Evolutionary conservation across 169 alveolate genomes (phyloP).

Genomic region (Plasmodium cynomolgi): DNA sequence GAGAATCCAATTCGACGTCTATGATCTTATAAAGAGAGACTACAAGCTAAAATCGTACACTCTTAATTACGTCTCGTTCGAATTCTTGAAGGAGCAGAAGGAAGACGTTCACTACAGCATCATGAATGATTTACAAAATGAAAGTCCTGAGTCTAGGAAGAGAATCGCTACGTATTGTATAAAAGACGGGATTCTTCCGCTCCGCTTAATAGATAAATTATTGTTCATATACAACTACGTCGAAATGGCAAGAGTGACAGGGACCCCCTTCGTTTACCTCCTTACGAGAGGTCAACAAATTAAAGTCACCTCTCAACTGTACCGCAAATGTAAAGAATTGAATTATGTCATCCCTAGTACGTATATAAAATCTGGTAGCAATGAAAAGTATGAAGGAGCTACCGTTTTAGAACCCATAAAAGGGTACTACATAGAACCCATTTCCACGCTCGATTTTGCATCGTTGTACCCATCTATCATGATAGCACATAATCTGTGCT

Average conservation of each 20-base stretch:
- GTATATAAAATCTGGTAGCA: slow-evolving; percentile 65
- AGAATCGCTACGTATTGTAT: slow-evolving; percentile 99
- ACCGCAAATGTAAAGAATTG: slow-evolving; percentile 92
- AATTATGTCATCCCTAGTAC: slow-evolving; percentile 94
- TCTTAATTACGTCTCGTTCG: slow-evolving; percentile 96
- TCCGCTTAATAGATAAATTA: slow-evolving; percentile 96
- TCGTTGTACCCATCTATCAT: slow-evolving; percentile 99
- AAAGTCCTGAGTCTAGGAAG: slow-evolving; percentile 96
- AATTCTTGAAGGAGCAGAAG: slow-evolving; percentile 97
- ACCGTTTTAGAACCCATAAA: slow-evolving; percentile 94
- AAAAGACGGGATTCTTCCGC: slow-evolving; percentile 98
- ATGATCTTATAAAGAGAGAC: slow-evolving; percentile 96
- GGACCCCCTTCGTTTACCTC: slow-evolving; percentile 95
- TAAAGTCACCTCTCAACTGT: slow-evolving; percentile 96
- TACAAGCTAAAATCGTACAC: slow-evolving; percentile 97
- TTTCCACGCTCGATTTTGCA: slow-evolving; percentile 99
- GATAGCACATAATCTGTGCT: slow-evolving; percentile 99
- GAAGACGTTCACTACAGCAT: slow-evolving; percentile 99
- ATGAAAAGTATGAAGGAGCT: slow-evolving; percentile 95
- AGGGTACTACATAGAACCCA: slow-evolving; percentile 97
- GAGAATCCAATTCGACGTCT: slow-evolving; percentile 97
- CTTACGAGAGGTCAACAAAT: slow-evolving; percentile 98
- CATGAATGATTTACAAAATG: slow-evolving; percentile 94
- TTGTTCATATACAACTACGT: slow-evolving; percentile 96
- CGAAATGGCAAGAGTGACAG: slow-evolving; percentile 99